Conservation (phyloP, 306 rosid species). For the Ceratonia siliqua region DNA sequence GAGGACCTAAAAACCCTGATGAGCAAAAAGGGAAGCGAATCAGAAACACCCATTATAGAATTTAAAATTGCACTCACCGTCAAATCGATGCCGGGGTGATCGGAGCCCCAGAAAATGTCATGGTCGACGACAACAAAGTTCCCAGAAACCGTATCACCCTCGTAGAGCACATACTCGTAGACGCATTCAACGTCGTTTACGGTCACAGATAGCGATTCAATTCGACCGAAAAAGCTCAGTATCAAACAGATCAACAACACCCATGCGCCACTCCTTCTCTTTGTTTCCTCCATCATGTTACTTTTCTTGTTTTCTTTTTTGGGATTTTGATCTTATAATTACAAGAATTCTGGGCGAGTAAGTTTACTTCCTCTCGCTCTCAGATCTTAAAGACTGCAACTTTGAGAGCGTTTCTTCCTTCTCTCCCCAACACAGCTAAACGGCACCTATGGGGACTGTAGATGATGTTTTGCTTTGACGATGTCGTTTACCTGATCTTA, state of each 20-base stretch:
- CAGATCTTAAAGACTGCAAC: constrained; percentile 27
- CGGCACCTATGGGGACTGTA: neutral
- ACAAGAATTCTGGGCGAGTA: neutral
- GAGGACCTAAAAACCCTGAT: neutral
- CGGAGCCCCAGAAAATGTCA: constrained; percentile 90
- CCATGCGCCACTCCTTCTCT: constrained; percentile 37
- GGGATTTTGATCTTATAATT: constrained; percentile 2
- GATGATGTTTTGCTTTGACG: neutral
- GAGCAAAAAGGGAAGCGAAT: neutral
- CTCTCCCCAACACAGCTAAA: neutral
- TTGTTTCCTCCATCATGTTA: constrained; percentile 52
- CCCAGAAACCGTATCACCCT: constrained; percentile 80
- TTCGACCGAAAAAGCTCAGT: constrained; percentile 50
- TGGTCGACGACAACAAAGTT: constrained; percentile 95
- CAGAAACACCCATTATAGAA: neutral
- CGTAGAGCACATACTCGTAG: constrained; percentile 86
- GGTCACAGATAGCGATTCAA: constrained; percentile 74
- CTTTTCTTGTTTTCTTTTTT: neutral
- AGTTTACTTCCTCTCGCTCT: neutral
- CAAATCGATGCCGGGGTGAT: constrained; percentile 96
- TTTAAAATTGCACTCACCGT: constrained; percentile 44
- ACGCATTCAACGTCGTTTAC: constrained; percentile 88
- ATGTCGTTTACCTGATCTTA: constrained; percentile 28
- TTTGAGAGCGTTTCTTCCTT: neutral
- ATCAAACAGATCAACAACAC: constrained; percentile 49